Evolutionary conservation across 768 basidiomycete genomes (phyloP).

Genomic region (Brasilioporus rufonigricans): DNA sequence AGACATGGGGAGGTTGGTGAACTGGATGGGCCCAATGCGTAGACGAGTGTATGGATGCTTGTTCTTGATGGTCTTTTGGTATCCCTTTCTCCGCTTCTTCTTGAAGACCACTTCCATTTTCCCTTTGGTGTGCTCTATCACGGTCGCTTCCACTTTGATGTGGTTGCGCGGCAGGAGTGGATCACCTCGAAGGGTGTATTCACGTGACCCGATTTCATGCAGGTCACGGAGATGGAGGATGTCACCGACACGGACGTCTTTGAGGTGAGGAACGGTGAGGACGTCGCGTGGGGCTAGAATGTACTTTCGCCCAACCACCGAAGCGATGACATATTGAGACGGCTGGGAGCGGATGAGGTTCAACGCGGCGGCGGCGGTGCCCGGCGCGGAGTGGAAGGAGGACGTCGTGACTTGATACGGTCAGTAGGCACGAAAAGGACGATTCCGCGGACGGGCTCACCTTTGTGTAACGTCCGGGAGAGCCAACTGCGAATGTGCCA

Average conservation of each 20-base stretch:
- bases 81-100: slow-evolving; percentile 98
- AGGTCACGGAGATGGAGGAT: slow-evolving; percentile 79
- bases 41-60: slow-evolving; percentile 97
- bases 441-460: slow-evolving; percentile 13
- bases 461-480: slow-evolving; percentile 21
- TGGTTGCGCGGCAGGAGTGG: slow-evolving; percentile 63
- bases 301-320: slow-evolving; percentile 83
- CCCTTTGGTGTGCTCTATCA: slow-evolving; percentile 97
- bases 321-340: slow-evolving; percentile 87
- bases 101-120: slow-evolving; percentile 90
- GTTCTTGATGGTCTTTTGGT: slow-evolving; percentile 88
- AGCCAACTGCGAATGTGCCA: slow-evolving; percentile 30
- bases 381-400: slow-evolving; percentile 35
- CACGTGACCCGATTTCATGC: slow-evolving; percentile 92
- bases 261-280: slow-evolving; percentile 90
- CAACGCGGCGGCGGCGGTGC: slow-evolving; percentile 61
- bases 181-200: slow-evolving; percentile 85
- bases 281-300: slow-evolving; percentile 88
- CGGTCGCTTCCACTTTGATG: slow-evolving; percentile 81
- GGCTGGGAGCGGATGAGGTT: slow-evolving; percentile 87
- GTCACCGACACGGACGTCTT: slow-evolving; percentile 83
- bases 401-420: slow-evolving; percentile 18
- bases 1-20: slow-evolving; percentile 35
- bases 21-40: slow-evolving; percentile 78
- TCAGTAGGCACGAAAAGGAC: slow-evolving; percentile 1